Conservation (phyloP, 371 early-diverging fungal genomes). For the Syncephalastrum racemosum region DNA sequence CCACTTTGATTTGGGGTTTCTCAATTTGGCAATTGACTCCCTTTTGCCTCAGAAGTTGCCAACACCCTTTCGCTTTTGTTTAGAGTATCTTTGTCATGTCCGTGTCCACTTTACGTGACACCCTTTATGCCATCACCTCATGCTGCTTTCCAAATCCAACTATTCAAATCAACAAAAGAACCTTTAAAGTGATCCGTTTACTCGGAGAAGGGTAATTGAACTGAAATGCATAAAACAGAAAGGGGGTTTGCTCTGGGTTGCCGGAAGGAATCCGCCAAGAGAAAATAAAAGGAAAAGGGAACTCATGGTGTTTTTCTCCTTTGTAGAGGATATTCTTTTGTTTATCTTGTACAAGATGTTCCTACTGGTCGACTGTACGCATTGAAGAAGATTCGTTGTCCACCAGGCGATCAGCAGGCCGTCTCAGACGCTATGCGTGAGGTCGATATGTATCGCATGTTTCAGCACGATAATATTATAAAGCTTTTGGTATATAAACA, state of each 20-base stretch:
- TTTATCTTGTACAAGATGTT: constrained; percentile 64
- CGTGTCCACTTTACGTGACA: constrained; percentile 31
- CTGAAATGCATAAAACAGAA: neutral
- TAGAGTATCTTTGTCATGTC: constrained; percentile 14
- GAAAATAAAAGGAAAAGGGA: neutral
- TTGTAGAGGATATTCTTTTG: constrained; percentile 70
- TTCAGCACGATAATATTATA: constrained; percentile 68
- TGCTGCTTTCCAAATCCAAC: constrained; percentile 64
- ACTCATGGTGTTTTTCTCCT: neutral
- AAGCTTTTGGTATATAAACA: constrained; percentile 50
- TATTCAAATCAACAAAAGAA: constrained; percentile 53
- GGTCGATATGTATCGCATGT: constrained; percentile 65
- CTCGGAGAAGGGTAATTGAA: constrained; percentile 61
- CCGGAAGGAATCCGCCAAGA: neutral
- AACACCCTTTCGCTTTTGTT: too few species aligned
- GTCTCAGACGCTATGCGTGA: constrained; percentile 67
- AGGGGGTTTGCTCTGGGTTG: too few species aligned
- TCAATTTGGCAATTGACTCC: too few species aligned
- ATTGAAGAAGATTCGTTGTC: constrained; percentile 68
- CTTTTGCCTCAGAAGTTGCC: too few species aligned
- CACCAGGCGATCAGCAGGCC: constrained; percentile 52
- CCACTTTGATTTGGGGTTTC: constrained; percentile 2
- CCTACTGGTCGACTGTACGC: constrained; percentile 53
- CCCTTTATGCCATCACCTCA: constrained; percentile 49
- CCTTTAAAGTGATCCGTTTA: constrained; percentile 54